Conservation (phyloP, 768 basidiomycete genomes). For the Podaxis sp. region DNA sequence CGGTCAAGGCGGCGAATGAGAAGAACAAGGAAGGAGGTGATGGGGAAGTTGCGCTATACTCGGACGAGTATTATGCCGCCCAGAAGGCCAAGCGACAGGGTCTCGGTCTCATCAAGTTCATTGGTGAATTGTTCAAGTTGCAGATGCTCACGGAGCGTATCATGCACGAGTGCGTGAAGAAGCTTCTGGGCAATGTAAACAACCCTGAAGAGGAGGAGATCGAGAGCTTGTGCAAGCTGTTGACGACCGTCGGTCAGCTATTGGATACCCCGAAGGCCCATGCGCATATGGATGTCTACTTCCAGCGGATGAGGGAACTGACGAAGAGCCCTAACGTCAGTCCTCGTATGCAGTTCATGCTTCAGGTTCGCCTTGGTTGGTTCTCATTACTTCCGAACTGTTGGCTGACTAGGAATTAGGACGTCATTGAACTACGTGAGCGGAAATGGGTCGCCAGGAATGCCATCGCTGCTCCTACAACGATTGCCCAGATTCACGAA, state of each 20-base stretch:
- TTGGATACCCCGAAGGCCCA: constrained; percentile 83
- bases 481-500: constrained; percentile 87
- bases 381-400: not conserved
- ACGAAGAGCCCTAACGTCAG: constrained; percentile 72
- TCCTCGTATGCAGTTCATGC: constrained; percentile 92
- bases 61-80: constrained; percentile 94
- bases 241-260: constrained; percentile 82
- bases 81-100: constrained; percentile 98
- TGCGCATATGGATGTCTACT: constrained; percentile 91
- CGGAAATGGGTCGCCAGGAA: constrained; percentile 80
- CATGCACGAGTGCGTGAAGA: constrained; percentile 98
- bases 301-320: constrained; percentile 85
- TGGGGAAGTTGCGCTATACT: constrained; percentile 79
- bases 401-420: constrained; percentile 44
- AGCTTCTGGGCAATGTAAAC: constrained; percentile 88
- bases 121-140: constrained; percentile 98
- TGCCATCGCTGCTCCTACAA: constrained; percentile 74
- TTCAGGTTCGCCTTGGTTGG: constrained; percentile 62
- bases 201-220: constrained; percentile 98
- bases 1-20: constrained; percentile 67
- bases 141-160: constrained; percentile 97
- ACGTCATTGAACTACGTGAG: constrained; percentile 85
- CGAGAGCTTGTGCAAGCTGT: constrained; percentile 90
- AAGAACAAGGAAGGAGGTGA: constrained; percentile 46
- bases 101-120: constrained; percentile 96